phyloP scores from a whole-genome alignment of 805 yeast genomes.

The Tetrapisispora namnaoensis region DNA sequence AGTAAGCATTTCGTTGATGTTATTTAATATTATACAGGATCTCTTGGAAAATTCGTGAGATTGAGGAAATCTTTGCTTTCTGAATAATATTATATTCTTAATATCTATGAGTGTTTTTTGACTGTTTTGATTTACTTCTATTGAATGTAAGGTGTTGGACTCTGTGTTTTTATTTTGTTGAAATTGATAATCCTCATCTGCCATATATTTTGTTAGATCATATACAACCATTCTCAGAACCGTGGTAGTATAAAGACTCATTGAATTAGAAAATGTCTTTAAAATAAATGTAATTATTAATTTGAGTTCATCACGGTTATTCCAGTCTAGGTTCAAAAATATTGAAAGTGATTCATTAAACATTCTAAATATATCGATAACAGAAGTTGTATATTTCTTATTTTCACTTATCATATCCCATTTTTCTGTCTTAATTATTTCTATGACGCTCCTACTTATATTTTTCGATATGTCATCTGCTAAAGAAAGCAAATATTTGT shows the following conservation, averaged over 20 bases:
- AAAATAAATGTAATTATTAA: slow-evolving; percentile 50
- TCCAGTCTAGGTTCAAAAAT: slow-evolving; percentile 58
- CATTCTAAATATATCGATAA: slow-evolving; percentile 55
- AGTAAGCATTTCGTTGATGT: slow-evolving; percentile 43
- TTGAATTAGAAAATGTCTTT: slow-evolving; percentile 52
- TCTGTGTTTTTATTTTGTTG: not conserved
- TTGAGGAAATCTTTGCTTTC: slow-evolving; percentile 33
- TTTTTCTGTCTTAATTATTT: slow-evolving; percentile 48
- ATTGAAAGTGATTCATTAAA: slow-evolving; percentile 48
- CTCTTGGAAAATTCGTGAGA: slow-evolving; percentile 50
- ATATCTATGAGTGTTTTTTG: slow-evolving; percentile 33
- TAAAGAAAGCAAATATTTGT: slow-evolving; percentile 35
- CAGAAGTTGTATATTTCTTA: slow-evolving; percentile 46
- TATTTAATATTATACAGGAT: slow-evolving; percentile 71
- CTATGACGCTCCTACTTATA: slow-evolving; percentile 39
- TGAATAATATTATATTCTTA: slow-evolving; percentile 39
- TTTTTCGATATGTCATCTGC: slow-evolving; percentile 37
- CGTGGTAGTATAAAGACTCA: slow-evolving; percentile 12
- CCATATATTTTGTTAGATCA: too few relatives aligned
- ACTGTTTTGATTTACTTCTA: slow-evolving; percentile 2
- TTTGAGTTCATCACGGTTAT: slow-evolving; percentile 51
- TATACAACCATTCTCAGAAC: too few relatives aligned
- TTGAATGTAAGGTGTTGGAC: not conserved
- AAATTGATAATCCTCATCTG: too few relatives aligned
- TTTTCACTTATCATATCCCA: slow-evolving; percentile 44